Evolutionary conservation across 345 rosid species (phyloP).

Genomic region (Salix koriyanagi): DNA sequence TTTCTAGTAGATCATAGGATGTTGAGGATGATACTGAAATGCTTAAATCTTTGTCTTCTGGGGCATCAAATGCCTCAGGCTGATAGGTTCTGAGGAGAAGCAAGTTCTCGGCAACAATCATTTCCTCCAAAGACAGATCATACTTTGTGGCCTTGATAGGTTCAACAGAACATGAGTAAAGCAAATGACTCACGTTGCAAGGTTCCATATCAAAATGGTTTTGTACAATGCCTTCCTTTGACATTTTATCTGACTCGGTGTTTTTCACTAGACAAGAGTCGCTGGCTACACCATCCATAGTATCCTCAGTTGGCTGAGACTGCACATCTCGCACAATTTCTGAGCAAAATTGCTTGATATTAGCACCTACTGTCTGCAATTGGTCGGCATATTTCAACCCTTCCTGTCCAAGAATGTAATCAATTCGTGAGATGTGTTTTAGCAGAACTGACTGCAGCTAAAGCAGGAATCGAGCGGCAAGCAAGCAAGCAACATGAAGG

Average conservation of each 20-base stretch:
- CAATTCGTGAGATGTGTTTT: constrained; percentile 6
- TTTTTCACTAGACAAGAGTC: constrained; percentile 1
- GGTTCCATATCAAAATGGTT: constrained; percentile 12
- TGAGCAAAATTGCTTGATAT: constrained; percentile 26
- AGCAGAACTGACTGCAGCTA: not conserved
- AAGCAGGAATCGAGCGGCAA: not conserved
- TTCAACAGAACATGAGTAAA: constrained; percentile 10
- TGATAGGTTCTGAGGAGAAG: not conserved
- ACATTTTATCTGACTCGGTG: not conserved
- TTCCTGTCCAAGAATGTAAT: constrained; percentile 29
- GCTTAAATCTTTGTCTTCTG: constrained; percentile 2
- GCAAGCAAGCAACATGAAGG: not conserved
- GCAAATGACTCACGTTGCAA: not conserved
- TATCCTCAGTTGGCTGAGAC: not conserved
- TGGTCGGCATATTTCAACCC: constrained; percentile 6
- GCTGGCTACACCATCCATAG: not conserved
- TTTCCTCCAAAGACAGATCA: constrained; percentile 10
- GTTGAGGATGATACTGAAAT: not conserved
- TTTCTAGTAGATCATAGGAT: constrained; percentile 1
- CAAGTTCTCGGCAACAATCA: not conserved
- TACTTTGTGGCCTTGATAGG: not conserved
- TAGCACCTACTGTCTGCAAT: constrained; percentile 18
- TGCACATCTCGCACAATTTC: constrained; percentile 24
- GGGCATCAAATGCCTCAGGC: not conserved
- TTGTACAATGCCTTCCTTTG: constrained; percentile 1